Base-by-base conservation (phyloP, 2,329 filamentous ascomycete genomes). In the Lecanicillium sp. region DNA sequence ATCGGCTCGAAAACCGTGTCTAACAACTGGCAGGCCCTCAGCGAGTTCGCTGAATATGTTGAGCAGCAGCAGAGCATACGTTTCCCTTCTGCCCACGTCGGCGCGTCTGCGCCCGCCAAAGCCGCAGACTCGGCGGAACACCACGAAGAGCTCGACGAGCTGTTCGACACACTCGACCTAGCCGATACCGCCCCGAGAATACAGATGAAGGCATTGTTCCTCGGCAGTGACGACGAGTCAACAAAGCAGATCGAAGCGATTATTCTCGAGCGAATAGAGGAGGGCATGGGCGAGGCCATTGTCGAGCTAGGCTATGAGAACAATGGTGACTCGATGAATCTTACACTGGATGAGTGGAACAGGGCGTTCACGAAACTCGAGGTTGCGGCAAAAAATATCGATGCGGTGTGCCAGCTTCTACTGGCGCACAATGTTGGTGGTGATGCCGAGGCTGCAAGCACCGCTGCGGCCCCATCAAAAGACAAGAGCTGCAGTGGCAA, bases 11-110 rank as follows among this genome's bases (percentile, higher is more conserved):
- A 20, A 9, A 7, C 21, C 15, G 36, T 9, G 39, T 47, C 47
- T 53, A 15, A 56, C 53, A 24, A 23, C 23, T 17, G 41, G 0
- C 42, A 78, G 77, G 90, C 91, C 11, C 77, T 98, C 48, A 93
- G 87, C 71, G 93, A 97, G 59, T 98, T 98, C 64, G 90, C 90
- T 66, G 93, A 98, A 61, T 97, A 96, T 61, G 93, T 96, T 55
- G 90, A 97, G 67, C 86, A 90, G 64, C 90, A 97, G 65, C 93
- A 97, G 67, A 83, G 83, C 12, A 68, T 84, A 42, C 83, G 86
- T 49, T 83, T 81, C 57, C 78, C 78, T 2, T 62, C 62, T 36
- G 60, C 70, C 29, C 66, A 62, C 14, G 19, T 8, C 36, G 17
- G 36, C 19, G 14, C 11, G n/a, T 15, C 20, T 17, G 60, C 62